phyloP scores from a whole-genome alignment of 1,284 basidiomycete genomes.

The Gomphus bonarii region DNA sequence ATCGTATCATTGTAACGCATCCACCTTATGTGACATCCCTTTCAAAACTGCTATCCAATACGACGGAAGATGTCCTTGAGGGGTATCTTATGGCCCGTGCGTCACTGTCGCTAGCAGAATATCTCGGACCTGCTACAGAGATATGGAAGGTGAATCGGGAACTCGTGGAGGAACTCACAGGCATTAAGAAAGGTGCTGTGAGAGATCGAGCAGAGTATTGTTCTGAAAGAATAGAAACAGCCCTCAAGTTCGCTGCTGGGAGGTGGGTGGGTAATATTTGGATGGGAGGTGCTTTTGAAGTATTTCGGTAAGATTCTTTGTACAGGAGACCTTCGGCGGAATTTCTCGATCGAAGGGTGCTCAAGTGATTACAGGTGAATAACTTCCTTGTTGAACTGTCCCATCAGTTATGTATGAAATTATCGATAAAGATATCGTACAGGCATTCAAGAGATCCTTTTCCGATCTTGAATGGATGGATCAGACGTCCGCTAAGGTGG shows the following conservation, averaged over 20 bases:
- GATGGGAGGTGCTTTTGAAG: neutral
- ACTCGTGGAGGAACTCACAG: constrained; percentile 64
- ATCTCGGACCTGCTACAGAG: constrained; percentile 64
- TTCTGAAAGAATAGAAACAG: constrained; percentile 48
- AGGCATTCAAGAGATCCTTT: constrained; percentile 77
- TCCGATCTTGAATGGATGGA: constrained; percentile 88
- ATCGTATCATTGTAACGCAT: constrained; percentile 71
- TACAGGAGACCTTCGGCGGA: constrained; percentile 77
- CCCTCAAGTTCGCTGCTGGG: constrained; percentile 66
- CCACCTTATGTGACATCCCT: constrained; percentile 72
- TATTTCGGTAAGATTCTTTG: constrained; percentile 46
- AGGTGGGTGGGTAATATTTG: constrained; percentile 19
- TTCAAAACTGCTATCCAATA: constrained; percentile 59
- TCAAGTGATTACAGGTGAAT: constrained; percentile 66
- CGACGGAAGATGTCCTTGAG: constrained; percentile 66
- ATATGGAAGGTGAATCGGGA: constrained; percentile 65
- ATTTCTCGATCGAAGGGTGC: constrained; percentile 76
- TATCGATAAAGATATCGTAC: constrained; percentile 54
- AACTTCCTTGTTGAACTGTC: neutral
- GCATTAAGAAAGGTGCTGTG: constrained; percentile 80
- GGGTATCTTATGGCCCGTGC: constrained; percentile 77
- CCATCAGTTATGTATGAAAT: neutral
- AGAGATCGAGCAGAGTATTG: constrained; percentile 78
- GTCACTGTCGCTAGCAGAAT: constrained; percentile 53
- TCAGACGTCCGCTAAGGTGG: constrained; percentile 67